These are phyloP conservation scores for Rossbeevera mucosa DNA, from an alignment of 768 basidiomycete species.

Conservation along the genomic window DNA sequence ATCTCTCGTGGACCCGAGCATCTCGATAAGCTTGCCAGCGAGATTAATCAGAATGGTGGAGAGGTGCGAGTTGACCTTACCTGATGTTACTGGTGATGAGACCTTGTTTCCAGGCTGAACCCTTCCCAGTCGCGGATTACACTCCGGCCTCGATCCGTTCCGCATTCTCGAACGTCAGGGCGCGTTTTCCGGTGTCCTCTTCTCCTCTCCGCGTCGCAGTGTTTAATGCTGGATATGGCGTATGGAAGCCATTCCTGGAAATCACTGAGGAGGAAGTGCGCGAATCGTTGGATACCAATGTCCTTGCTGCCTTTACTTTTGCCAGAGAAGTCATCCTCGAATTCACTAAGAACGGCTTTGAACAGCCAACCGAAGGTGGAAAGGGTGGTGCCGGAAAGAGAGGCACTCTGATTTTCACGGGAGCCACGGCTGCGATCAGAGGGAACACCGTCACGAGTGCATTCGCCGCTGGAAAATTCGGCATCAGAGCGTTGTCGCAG, in stretches of 20 bases:
- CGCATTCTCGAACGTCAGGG: constrained; percentile 45
- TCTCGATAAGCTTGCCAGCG: constrained; percentile 49
- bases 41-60: constrained; percentile 55
- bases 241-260: constrained; percentile 67
- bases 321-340: constrained; percentile 54
- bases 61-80: constrained; percentile 36
- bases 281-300: constrained; percentile 45
- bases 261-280: constrained; percentile 56
- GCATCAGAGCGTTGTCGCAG: constrained; percentile 58
- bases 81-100: not conserved
- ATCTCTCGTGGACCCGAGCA: constrained; percentile 53
- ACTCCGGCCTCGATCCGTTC: constrained; percentile 47
- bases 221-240: constrained; percentile 55
- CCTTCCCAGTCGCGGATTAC: constrained; percentile 53
- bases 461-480: constrained; percentile 63
- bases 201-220: constrained; percentile 57
- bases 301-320: constrained; percentile 60
- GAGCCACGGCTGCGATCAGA: constrained; percentile 62
- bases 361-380: constrained; percentile 39
- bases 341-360: constrained; percentile 50
- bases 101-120: constrained; percentile 40
- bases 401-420: constrained; percentile 68
- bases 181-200: constrained; percentile 41
- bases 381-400: constrained; percentile 44
- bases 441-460: constrained; percentile 59